Percentiles rank a stretch among this genome's conserved stretches.
These are phyloP conservation scores for Kazachstania martiniae DNA, from an alignment of 805 yeast genomes.

Conservation along the genomic window DNA sequence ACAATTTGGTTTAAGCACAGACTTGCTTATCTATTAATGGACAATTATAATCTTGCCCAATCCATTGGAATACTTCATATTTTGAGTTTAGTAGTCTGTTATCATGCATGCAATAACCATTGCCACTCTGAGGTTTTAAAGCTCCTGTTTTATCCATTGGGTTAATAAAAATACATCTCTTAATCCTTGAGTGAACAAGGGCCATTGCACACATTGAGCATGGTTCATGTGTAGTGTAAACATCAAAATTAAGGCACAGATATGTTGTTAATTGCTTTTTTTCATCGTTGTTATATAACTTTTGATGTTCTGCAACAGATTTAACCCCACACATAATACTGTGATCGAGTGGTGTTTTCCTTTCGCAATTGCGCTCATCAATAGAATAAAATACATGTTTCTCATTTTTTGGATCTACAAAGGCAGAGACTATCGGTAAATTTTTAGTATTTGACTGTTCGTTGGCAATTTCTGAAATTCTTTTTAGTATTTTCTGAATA, in stretches of 20 bases:
- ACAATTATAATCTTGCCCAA: slow-evolving; percentile 28
- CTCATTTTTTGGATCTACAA: slow-evolving; percentile 47
- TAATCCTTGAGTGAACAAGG: slow-evolving; percentile 76
- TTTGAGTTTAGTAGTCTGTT: slow-evolving; percentile 75
- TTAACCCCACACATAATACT: slow-evolving; percentile 65
- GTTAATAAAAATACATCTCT: slow-evolving; percentile 51
- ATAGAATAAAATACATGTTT: slow-evolving; percentile 27
- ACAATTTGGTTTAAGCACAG: too few relatives aligned
- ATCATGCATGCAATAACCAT: slow-evolving; percentile 64
- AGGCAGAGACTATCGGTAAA: slow-evolving; percentile 46
- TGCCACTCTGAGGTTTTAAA: slow-evolving; percentile 45
- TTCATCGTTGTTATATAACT: slow-evolving; percentile 26
- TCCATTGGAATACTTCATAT: slow-evolving; percentile 73
- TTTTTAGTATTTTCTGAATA: slow-evolving; percentile 28
- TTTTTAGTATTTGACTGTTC: slow-evolving; percentile 8
- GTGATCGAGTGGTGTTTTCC: slow-evolving; percentile 62
- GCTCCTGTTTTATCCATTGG: slow-evolving; percentile 43
- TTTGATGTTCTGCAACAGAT: slow-evolving; percentile 39
- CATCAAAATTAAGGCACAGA: slow-evolving; percentile 64
- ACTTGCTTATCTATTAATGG: too few relatives aligned
- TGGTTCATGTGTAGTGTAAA: slow-evolving; percentile 90
- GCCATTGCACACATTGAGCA: slow-evolving; percentile 98
- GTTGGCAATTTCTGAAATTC: slow-evolving; percentile 19
- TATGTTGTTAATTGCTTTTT: slow-evolving; percentile 29
- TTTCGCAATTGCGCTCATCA: slow-evolving; percentile 31